Conservation (phyloP, 495 filamentous ascomycete species). For the Aspergillus funiculosus region DNA sequence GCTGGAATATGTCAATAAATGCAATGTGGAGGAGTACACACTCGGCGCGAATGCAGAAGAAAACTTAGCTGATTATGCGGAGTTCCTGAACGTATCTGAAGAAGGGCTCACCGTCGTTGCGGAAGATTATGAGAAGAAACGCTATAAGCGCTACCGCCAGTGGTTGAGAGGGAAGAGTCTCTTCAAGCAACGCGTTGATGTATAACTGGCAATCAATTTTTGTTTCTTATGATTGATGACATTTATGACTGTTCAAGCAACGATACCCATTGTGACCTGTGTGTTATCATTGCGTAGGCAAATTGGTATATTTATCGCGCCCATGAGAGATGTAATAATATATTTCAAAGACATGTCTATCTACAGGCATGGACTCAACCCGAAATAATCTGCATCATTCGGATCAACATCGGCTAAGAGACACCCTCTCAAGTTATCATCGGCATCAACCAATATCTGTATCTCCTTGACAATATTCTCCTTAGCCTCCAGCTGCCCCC, state of each 20-base stretch:
- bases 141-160: slow-evolving; percentile 92
- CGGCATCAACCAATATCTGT: slow-evolving; percentile 32
- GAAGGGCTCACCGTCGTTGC: slow-evolving; percentile 82
- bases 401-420: slow-evolving; percentile 20
- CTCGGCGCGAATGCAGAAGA: slow-evolving; percentile 49
- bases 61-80: slow-evolving; percentile 66
- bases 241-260: slow-evolving; percentile 5
- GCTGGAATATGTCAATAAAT: slow-evolving; percentile 62
- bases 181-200: slow-evolving; percentile 82
- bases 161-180: slow-evolving; percentile 90
- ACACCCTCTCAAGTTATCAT: slow-evolving; percentile 29
- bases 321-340: too few relatives aligned
- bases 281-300: too few relatives aligned
- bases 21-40: slow-evolving; percentile 32
- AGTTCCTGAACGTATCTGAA: slow-evolving; percentile 68
- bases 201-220: too few relatives aligned
- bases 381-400: slow-evolving; percentile 15
- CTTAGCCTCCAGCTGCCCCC: slow-evolving; percentile 21
- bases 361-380: not conserved
- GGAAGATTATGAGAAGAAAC: slow-evolving; percentile 79
- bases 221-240: slow-evolving; percentile 2
- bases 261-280: not conserved
- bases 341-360: too few relatives aligned
- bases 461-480: slow-evolving; percentile 29
- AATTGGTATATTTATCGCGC: too few relatives aligned